These are phyloP conservation scores for Syzygium jambos DNA, from an alignment of 345 rosid genomes.

Conservation along the genomic window DNA sequence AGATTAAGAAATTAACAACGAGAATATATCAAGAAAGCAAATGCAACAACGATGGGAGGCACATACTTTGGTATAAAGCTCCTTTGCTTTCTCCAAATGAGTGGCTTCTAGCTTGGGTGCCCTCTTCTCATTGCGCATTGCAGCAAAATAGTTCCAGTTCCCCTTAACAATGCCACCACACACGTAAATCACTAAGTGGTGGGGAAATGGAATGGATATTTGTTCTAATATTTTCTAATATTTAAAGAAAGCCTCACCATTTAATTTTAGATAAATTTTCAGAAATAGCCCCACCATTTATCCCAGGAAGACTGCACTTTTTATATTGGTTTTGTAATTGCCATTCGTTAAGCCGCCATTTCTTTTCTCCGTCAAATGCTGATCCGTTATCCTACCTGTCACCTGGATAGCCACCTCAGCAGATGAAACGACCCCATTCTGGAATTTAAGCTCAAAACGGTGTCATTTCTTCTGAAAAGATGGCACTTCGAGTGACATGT, in stretches of 20 bases:
- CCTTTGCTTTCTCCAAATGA: constrained; percentile 97
- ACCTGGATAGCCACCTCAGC: not conserved
- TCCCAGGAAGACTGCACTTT: not conserved
- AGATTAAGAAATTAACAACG: not conserved
- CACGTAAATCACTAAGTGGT: not conserved
- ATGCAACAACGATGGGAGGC: not conserved
- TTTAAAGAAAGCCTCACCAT: not conserved
- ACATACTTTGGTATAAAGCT: constrained; percentile 81
- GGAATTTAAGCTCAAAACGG: not conserved
- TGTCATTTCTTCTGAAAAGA: not conserved
- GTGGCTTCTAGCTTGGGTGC: constrained; percentile 96
- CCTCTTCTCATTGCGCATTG: constrained; percentile 97
- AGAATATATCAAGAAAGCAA: not conserved
- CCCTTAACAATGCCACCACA: constrained; percentile 37
- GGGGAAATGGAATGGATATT: not conserved
- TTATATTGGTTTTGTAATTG: not conserved
- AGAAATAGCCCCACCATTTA: not conserved
- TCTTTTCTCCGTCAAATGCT: not conserved
- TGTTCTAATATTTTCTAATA: not conserved
- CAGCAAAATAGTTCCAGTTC: constrained; percentile 98
- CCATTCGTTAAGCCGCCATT: not conserved
- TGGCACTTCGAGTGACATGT: not conserved
- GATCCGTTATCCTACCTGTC: not conserved
- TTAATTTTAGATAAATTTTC: not conserved
- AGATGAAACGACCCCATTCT: not conserved